These are phyloP conservation scores for Metarhizium sp. DNA, from an alignment of 2,329 filamentous ascomycete species.

Conservation along the genomic window DNA sequence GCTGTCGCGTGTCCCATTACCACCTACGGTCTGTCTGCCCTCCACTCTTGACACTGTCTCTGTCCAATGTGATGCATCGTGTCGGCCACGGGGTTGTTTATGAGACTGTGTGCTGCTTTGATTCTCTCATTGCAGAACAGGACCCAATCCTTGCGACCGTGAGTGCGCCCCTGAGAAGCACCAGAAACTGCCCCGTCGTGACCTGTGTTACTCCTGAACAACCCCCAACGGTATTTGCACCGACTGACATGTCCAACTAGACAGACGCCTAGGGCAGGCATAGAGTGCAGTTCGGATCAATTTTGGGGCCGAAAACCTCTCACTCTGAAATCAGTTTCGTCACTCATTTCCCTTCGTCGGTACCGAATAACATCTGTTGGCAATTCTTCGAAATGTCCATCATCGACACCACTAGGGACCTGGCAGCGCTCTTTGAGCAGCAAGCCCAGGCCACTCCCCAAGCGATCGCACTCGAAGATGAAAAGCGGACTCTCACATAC, in stretches of 20 bases:
- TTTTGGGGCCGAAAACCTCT: background rate
- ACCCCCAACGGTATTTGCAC: background rate
- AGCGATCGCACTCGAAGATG: slow-evolving; percentile 64
- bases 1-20: background rate
- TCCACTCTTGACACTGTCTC: background rate
- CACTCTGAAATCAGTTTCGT: background rate
- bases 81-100: background rate
- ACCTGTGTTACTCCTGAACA: background rate
- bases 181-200: background rate
- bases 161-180: background rate
- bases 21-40: background rate
- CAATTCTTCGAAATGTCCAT: slow-evolving; percentile 41
- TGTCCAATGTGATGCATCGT: background rate
- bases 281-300: background rate
- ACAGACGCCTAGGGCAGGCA: background rate
- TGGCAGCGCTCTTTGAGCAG: slow-evolving; percentile 59
- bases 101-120: background rate
- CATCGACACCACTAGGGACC: slow-evolving; percentile 62
- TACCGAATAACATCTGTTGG: background rate
- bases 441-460: slow-evolving; percentile 62
- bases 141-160: background rate
- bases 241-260: background rate
- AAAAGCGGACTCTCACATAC: slow-evolving; percentile 58
- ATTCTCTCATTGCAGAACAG: background rate
- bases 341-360: background rate